A percentile compares a stretch with the other conserved stretches of the same genome.
These are phyloP conservation scores for Circinella minor DNA, from an alignment of 371 early-diverging fungal species.

Conservation along the genomic window DNA sequence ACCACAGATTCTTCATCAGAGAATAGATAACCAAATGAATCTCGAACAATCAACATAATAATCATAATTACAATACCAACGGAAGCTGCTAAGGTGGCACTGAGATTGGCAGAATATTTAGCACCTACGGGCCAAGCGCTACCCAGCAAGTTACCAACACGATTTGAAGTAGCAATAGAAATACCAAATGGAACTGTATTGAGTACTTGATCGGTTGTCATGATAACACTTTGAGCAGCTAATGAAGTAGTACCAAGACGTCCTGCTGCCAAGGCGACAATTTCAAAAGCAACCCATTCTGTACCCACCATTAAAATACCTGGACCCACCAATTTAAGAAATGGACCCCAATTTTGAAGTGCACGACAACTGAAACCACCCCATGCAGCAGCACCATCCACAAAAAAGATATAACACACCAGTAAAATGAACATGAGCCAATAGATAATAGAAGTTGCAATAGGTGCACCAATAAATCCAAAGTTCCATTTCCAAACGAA, in stretches of 20 bases:
- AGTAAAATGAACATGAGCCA: slow-evolving; percentile 66
- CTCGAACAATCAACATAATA: slow-evolving; percentile 47
- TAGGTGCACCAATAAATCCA: slow-evolving; percentile 82
- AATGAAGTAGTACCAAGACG: slow-evolving; percentile 76
- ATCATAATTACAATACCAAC: slow-evolving; percentile 66
- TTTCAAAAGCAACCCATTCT: slow-evolving; percentile 75
- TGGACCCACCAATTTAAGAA: slow-evolving; percentile 64
- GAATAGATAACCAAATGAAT: slow-evolving; percentile 59
- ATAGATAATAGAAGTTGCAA: slow-evolving; percentile 74
- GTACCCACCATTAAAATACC: slow-evolving; percentile 65
- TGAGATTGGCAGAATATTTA: slow-evolving; percentile 77
- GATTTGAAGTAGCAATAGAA: slow-evolving; percentile 69
- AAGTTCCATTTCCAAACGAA: slow-evolving; percentile 67
- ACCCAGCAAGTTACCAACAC: slow-evolving; percentile 74
- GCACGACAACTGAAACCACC: slow-evolving; percentile 59
- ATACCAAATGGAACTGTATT: slow-evolving; percentile 63
- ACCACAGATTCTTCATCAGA: slow-evolving; percentile 66
- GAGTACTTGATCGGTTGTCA: slow-evolving; percentile 12
- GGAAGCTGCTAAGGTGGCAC: slow-evolving; percentile 67
- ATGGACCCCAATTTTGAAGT: slow-evolving; percentile 63
- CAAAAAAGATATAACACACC: slow-evolving; percentile 59
- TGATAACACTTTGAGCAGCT: slow-evolving; percentile 72
- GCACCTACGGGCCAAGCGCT: slow-evolving; percentile 61
- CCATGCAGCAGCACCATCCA: slow-evolving; percentile 69
- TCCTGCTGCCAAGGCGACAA: slow-evolving; percentile 79